Evolutionary conservation across 768 basidiomycete species (phyloP).

Genomic region (Thelephora ganbajun): DNA sequence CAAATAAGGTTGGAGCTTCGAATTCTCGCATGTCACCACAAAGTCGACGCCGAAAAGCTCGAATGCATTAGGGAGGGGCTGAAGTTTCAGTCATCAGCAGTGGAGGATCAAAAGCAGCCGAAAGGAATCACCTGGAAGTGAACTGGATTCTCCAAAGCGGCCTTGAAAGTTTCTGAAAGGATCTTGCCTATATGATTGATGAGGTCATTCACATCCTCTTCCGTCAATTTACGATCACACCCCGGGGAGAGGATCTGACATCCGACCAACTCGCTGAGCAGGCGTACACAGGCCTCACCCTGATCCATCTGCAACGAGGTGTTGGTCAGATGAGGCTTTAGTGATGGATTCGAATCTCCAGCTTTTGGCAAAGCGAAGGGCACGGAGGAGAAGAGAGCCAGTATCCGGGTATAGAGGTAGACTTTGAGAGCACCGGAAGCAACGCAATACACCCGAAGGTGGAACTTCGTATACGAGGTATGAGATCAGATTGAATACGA

Average conservation of each 20-base stretch:
- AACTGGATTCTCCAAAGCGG: conserved; percentile 67
- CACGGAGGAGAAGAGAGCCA: conserved; percentile 77
- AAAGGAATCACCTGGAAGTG: conserved; percentile 58
- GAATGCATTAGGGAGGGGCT: conserved; percentile 86
- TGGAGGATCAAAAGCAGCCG: neutral
- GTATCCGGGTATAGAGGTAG: conserved; percentile 68
- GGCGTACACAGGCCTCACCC: conserved; percentile 58
- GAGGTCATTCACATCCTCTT: conserved; percentile 33
- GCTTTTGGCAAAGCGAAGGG: conserved; percentile 43
- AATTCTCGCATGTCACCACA: conserved; percentile 38
- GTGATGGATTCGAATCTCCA: conserved; percentile 26
- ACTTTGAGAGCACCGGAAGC: conserved; percentile 65
- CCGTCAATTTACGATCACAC: conserved; percentile 13
- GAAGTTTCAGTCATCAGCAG: neutral
- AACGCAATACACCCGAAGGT: conserved; percentile 81
- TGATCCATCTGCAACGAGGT: conserved; percentile 67
- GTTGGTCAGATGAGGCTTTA: conserved; percentile 80
- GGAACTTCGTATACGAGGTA: conserved; percentile 45
- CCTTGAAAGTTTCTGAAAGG: conserved; percentile 73
- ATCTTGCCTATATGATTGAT: conserved; percentile 47
- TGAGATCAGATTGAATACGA: conserved; percentile 3
- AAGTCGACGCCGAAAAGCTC: conserved; percentile 95
- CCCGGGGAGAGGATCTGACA: conserved; percentile 31
- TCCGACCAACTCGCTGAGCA: conserved; percentile 71
- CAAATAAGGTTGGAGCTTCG: conserved; percentile 47